phyloP scores from a whole-genome alignment of 495 filamentous ascomycete genomes.

The Talaromyces adpressus region DNA sequence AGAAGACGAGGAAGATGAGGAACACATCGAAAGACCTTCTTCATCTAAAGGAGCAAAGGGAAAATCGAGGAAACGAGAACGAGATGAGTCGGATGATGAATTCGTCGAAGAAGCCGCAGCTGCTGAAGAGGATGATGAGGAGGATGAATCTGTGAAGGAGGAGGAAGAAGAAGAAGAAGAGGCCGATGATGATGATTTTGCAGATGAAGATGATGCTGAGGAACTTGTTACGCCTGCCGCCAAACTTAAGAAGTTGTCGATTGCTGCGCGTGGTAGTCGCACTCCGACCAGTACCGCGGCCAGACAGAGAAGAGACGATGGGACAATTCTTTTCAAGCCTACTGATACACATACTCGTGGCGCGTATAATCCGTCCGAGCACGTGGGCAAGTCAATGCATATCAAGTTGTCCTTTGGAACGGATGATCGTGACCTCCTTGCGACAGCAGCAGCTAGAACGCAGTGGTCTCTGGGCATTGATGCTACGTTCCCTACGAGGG shows the following conservation, averaged over 20 bases:
- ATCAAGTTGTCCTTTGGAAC: conserved; percentile 33
- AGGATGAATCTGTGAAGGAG: background rate
- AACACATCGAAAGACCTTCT: background rate
- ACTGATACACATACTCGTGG: conserved; percentile 31
- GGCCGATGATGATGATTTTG: conserved; percentile 12
- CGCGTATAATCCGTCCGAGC: conserved; percentile 27
- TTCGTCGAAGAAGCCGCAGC: conserved; percentile 19
- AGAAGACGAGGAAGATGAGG: conserved; percentile 24
- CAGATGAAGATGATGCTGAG: conserved; percentile 6
- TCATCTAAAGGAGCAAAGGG: conserved; percentile 11
- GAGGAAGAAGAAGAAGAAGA: conserved; percentile 6
- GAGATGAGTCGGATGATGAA: conserved; percentile 26
- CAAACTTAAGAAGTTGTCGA: background rate
- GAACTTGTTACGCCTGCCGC: background rate
- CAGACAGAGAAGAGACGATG: conserved; percentile 18
- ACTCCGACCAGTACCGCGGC: background rate
- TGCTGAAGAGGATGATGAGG: conserved; percentile 7
- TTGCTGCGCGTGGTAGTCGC: background rate
- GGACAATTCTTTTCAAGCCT: conserved; percentile 11
- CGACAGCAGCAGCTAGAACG: conserved; percentile 38
- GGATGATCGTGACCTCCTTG: conserved; percentile 39
- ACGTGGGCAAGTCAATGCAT: conserved; percentile 33
- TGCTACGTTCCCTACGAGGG: conserved; percentile 41
- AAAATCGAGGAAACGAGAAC: conserved; percentile 12
- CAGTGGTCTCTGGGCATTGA: conserved; percentile 39